Evolutionary conservation across 345 rosid species (phyloP).

Genomic region (Triadica sebifera): DNA sequence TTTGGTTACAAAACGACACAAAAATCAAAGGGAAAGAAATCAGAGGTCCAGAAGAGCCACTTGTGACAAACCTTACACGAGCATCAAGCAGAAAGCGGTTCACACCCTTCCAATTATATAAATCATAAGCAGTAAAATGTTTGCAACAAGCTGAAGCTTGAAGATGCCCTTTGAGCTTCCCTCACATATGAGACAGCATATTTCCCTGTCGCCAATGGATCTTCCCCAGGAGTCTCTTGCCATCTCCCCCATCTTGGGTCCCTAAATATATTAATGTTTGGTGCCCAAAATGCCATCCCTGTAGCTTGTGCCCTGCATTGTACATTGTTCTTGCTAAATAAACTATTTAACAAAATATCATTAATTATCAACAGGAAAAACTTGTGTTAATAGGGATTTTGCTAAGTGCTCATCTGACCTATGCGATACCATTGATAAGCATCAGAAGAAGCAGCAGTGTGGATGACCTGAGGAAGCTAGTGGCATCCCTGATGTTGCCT

Average conservation of each 20-base stretch:
- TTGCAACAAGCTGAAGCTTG: constrained; percentile 38
- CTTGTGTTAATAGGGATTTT: no score
- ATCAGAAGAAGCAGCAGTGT: constrained; percentile 76
- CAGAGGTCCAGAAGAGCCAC: no score
- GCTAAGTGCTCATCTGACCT: constrained; percentile 46
- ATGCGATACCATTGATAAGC: constrained; percentile 74
- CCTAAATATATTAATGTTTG: constrained; percentile 32
- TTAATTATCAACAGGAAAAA: no score
- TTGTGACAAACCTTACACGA: constrained; percentile 17
- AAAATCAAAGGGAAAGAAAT: neutral
- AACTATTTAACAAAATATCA: no score
- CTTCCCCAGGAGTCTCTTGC: constrained; percentile 36
- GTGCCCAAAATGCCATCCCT: constrained; percentile 37
- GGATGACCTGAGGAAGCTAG: constrained; percentile 87
- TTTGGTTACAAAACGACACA: neutral
- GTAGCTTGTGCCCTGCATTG: constrained; percentile 32
- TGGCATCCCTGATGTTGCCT: constrained; percentile 56
- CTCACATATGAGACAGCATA: constrained; percentile 35
- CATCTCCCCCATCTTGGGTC: constrained; percentile 41
- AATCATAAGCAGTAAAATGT: constrained; percentile 36
- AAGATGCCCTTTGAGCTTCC: constrained; percentile 27
- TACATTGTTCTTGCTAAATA: constrained; percentile 24
- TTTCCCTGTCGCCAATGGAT: constrained; percentile 25
- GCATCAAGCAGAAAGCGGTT: constrained; percentile 33
- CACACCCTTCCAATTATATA: constrained; percentile 33